A percentile compares a stretch with the other conserved stretches of the same genome.
These are phyloP conservation scores for Trypanosoma rangeli DNA, from an alignment of 208 protist genomes.

Conservation along the genomic window DNA sequence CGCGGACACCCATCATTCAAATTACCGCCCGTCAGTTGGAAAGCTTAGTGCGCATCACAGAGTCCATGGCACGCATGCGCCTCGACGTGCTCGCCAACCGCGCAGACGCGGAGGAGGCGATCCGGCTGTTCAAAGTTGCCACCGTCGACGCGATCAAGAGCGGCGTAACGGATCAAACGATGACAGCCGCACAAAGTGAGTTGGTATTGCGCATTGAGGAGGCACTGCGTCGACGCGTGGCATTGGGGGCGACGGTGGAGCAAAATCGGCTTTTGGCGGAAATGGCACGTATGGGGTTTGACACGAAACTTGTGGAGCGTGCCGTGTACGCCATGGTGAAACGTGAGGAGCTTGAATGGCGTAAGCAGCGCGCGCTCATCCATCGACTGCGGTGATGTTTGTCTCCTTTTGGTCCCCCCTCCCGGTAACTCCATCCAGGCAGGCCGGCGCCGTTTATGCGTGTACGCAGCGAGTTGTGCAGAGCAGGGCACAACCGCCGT, in stretches of 20 bases:
- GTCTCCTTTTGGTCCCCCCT: conserved; percentile 2
- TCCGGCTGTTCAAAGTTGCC: conserved; percentile 95
- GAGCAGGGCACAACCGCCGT: too few species aligned
- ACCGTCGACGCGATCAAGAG: conserved; percentile 94
- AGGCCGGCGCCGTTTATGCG: background rate
- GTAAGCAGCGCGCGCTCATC: conserved; percentile 86
- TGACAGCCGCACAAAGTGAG: conserved; percentile 87
- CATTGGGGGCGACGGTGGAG: conserved; percentile 84
- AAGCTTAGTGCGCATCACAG: conserved; percentile 96
- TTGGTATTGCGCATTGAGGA: conserved; percentile 84
- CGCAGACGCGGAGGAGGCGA: conserved; percentile 94
- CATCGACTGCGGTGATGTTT: conserved; percentile 60
- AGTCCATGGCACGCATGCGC: conserved; percentile 97
- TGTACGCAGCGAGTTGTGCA: background rate
- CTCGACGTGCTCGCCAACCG: conserved; percentile 86
- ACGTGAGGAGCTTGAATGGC: conserved; percentile 87
- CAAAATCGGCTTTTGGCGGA: conserved; percentile 78
- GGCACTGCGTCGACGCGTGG: conserved; percentile 76
- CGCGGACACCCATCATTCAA: conserved; percentile 82
- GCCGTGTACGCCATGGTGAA: conserved; percentile 89
- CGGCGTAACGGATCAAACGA: conserved; percentile 66
- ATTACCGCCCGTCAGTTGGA: conserved; percentile 97
- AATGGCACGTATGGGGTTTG: conserved; percentile 83
- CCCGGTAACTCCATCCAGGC: background rate
- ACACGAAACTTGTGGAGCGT: conserved; percentile 81